Base-by-base conservation (phyloP, 352 stramenopile genomes). In the Pythium graminicola region DNA sequence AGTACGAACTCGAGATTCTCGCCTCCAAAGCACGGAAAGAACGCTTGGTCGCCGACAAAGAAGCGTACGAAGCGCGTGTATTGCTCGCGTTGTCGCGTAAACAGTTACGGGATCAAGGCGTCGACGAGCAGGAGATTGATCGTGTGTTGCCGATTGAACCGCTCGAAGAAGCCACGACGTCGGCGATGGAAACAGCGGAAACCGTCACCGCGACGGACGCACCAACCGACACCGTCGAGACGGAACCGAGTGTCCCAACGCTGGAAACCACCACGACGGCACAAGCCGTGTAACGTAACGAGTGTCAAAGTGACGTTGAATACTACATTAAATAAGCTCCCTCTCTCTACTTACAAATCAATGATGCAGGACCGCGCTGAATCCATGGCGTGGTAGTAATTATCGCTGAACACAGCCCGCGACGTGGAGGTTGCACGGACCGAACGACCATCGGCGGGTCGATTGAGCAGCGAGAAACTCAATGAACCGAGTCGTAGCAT, bases 371-470 rank as follows among this genome's bases (percentile, higher is more conserved):
- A 86, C 31, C 76, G 60, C 19, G 69, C 70, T 24, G 77, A 84
- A 50, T 86, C 73, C 50, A 88, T 76, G 16, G 71, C 74, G 33
- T 85, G 69, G 65, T 85, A 86, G 55, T 85, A 85, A 38, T 76
- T 88, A 43, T 85, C 74, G 54, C 72, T 85, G 52, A 86, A 86
- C 23, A 77, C 68, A 19, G 71, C 74, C 3, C 69, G 65, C 17
- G 74, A 65, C 11, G 69, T 85, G 16, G 63, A 58, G 4, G 47
- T 54, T 23, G 47, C 47, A 8, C 47, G 47, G 22, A 31, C 32
- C 19, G 67, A 67, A 2, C 61, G 65, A 4, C 68, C 78, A 1
- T 60, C 54, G 28, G 52, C 62, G 11, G 73, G 54, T 9, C 70
- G 56, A 42, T 78, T 78, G 10, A 60, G 64, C 16, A 88, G 39